phyloP scores from a whole-genome alignment of 768 basidiomycete species.

The Tephrocybe sp. region DNA sequence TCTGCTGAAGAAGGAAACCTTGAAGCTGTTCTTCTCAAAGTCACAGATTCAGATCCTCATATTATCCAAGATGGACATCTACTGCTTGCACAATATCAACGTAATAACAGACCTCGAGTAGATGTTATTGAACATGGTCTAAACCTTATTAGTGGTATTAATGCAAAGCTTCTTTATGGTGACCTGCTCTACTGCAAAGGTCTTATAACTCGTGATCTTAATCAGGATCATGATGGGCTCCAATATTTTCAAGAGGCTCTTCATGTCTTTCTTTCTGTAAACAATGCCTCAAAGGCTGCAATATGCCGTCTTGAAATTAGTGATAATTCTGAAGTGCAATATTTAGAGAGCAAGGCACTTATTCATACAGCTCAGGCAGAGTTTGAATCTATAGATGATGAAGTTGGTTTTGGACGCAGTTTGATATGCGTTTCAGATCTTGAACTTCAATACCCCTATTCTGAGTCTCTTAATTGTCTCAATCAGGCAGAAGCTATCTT shows the following conservation, averaged over 20 bases:
- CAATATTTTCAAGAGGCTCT: not conserved
- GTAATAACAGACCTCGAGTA: constrained; percentile 12
- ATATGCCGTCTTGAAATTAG: not conserved
- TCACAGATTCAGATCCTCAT: not conserved
- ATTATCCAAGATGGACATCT: constrained; percentile 18
- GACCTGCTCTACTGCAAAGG: not conserved
- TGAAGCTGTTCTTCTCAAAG: constrained; percentile 14
- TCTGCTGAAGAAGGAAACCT: constrained; percentile 16
- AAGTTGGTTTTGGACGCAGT: not conserved
- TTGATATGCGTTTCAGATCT: not conserved
- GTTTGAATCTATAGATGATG: not conserved
- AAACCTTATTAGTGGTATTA: not conserved
- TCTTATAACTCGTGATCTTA: not conserved
- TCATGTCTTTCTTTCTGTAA: not conserved
- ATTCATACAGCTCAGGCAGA: not conserved
- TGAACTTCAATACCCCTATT: not conserved
- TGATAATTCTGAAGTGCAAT: no score
- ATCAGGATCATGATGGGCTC: not conserved
- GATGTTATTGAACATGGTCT: constrained; percentile 12
- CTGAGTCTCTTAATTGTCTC: not conserved
- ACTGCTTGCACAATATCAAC: constrained; percentile 16
- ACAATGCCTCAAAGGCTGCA: not conserved
- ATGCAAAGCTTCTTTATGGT: not conserved
- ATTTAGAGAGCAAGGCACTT: no score
- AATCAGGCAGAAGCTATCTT: constrained; percentile 1